phyloP scores from a whole-genome alignment of 495 filamentous ascomycete species.

The Penicillium lagena region DNA sequence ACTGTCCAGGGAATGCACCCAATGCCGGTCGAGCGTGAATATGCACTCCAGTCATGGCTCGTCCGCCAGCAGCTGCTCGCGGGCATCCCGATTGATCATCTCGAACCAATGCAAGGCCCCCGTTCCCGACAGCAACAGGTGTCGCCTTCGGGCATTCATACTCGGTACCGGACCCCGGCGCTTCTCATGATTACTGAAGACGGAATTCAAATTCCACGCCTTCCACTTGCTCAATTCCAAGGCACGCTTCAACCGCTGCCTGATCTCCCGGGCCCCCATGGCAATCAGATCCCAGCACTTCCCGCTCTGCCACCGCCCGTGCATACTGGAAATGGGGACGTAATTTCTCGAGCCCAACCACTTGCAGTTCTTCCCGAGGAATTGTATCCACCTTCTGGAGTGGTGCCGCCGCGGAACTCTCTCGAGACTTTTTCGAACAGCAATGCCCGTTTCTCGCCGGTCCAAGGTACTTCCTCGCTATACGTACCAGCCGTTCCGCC shows the following conservation, averaged over 20 bases:
- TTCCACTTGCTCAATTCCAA: not conserved
- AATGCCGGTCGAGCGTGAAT: not conserved
- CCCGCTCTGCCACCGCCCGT: too few species aligned
- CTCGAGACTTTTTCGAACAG: too few species aligned
- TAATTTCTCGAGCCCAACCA: too few species aligned
- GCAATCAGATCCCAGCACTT: too few species aligned
- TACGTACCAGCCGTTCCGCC: too few species aligned
- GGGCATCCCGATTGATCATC: slow-evolving; percentile 19
- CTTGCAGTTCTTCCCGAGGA: too few species aligned
- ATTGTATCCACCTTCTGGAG: too few species aligned
- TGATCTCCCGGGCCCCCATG: not conserved
- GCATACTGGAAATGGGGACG: too few species aligned
- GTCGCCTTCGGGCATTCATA: not conserved
- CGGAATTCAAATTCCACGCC: not conserved
- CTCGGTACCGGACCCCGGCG: not conserved
- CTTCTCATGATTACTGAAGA: not conserved
- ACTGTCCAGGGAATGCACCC: not conserved
- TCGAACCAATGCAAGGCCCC: slow-evolving; percentile 11
- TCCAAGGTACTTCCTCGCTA: too few species aligned
- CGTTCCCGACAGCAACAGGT: not conserved
- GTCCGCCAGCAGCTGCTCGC: slow-evolving; percentile 24
- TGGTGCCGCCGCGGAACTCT: too few species aligned
- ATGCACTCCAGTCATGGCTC: slow-evolving; percentile 22
- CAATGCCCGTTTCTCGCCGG: too few species aligned
- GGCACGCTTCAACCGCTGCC: not conserved